These are phyloP conservation scores for Mastigamoeba balamuthi DNA, from an alignment of 78 protist species.

Conservation along the genomic window DNA sequence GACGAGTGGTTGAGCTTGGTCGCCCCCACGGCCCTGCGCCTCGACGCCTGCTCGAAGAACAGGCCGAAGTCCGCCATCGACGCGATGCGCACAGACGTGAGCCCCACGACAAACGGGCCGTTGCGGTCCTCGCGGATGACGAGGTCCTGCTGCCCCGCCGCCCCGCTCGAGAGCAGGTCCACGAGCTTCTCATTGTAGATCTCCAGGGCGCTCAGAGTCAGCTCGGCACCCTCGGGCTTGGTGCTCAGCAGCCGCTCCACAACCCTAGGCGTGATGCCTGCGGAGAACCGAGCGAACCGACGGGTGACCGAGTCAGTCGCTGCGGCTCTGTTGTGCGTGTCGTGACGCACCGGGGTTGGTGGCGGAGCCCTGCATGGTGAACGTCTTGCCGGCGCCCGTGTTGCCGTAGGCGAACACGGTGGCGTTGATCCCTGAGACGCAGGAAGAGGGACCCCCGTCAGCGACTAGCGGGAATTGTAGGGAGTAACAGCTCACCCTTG, in stretches of 20 bases:
- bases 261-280: slow-evolving; percentile 13
- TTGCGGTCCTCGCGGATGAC: no score
- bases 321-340: neutral
- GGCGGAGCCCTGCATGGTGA: slow-evolving; percentile 19
- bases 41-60: no score
- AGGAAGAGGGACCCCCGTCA: no score
- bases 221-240: neutral
- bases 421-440: slow-evolving; percentile 6
- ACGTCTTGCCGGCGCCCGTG: slow-evolving; percentile 26
- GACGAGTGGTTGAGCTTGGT: no score
- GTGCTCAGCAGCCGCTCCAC: neutral
- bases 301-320: neutral
- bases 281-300: no score
- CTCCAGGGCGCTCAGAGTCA: neutral
- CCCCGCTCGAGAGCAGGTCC: slow-evolving; percentile 11
- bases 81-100: no score
- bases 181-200: slow-evolving; percentile 20
- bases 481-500: no score
- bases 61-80: no score
- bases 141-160: no score
- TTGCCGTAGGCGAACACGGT: slow-evolving; percentile 23
- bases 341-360: neutral
- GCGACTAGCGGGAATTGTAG: no score
- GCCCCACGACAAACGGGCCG: no score
- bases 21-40: no score